Conservation (phyloP, 2,329 filamentous ascomycete species). For the Pseudogymnoascus sp. region DNA sequence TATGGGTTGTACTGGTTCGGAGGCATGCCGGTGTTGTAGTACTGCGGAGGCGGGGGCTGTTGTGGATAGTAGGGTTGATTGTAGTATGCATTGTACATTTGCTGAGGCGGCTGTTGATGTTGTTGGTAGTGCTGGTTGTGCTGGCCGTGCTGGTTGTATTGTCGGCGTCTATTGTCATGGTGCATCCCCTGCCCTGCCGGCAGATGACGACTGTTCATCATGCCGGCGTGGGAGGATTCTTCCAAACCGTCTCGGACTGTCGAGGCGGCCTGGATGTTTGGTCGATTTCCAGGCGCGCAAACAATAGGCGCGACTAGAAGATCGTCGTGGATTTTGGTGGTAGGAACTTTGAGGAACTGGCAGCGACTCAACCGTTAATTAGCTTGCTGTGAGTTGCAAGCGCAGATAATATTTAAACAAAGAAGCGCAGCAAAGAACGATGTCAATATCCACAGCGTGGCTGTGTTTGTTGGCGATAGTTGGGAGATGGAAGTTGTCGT, state of each 20-base stretch:
- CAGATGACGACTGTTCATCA: constrained; percentile 71
- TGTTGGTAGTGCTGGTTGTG: constrained; percentile 19
- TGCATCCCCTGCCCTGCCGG: constrained; percentile 59
- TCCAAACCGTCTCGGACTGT: constrained; percentile 21
- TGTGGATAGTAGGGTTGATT: constrained; percentile 42
- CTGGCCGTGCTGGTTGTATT: constrained; percentile 21
- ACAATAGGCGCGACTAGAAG: constrained; percentile 1
- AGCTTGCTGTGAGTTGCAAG: not conserved
- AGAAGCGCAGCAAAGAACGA: not conserved
- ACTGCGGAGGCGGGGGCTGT: constrained; percentile 49
- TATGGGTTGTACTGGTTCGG: constrained; percentile 42
- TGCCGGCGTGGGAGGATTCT: constrained; percentile 52
- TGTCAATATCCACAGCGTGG: not conserved
- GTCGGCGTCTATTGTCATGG: constrained; percentile 26
- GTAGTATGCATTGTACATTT: constrained; percentile 48
- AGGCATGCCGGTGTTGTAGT: constrained; percentile 44
- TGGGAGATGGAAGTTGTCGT: not conserved
- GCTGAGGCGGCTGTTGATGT: constrained; percentile 29
- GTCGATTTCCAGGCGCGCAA: not conserved
- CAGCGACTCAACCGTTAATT: not conserved
- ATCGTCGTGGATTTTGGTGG: not conserved
- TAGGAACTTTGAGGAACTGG: not conserved
- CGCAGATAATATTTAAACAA: not conserved
- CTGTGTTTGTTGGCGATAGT: not conserved
- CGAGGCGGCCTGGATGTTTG: constrained; percentile 14